Conservation (phyloP, 345 rosid genomes). For the Pseudoturritis turrita region DNA sequence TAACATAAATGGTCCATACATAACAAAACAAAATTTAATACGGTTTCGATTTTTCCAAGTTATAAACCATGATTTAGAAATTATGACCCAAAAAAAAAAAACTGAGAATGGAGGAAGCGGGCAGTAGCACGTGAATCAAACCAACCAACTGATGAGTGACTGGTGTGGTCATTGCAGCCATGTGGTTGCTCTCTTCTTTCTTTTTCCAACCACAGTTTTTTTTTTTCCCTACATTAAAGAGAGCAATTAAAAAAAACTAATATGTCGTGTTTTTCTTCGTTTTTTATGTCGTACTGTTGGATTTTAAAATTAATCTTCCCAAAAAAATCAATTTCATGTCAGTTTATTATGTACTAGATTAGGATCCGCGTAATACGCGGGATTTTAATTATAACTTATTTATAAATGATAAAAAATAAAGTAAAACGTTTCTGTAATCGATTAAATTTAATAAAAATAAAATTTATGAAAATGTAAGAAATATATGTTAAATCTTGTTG, state of each 20-base stretch:
- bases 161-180: constrained; percentile 17
- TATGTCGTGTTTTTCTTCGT: not conserved
- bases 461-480: too few species aligned
- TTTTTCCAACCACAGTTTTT: constrained; percentile 7
- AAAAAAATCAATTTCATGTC: not conserved
- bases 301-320: not conserved
- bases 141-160: constrained; percentile 30
- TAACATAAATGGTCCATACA: constrained; percentile 8
- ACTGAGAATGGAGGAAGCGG: not conserved
- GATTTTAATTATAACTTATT: too few species aligned
- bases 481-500: too few species aligned
- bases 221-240: not conserved
- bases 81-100: not conserved
- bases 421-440: too few species aligned
- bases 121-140: constrained; percentile 28
- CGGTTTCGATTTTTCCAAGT: constrained; percentile 12
- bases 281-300: not conserved
- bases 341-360: not conserved
- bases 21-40: constrained; percentile 3
- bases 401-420: too few species aligned
- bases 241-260: not conserved
- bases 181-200: constrained; percentile 13
- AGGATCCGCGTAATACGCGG: too few species aligned
- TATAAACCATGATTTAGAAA: not conserved
- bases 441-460: too few species aligned